Conservation (phyloP, 805 yeast species). For the Metschnikowia similis region DNA sequence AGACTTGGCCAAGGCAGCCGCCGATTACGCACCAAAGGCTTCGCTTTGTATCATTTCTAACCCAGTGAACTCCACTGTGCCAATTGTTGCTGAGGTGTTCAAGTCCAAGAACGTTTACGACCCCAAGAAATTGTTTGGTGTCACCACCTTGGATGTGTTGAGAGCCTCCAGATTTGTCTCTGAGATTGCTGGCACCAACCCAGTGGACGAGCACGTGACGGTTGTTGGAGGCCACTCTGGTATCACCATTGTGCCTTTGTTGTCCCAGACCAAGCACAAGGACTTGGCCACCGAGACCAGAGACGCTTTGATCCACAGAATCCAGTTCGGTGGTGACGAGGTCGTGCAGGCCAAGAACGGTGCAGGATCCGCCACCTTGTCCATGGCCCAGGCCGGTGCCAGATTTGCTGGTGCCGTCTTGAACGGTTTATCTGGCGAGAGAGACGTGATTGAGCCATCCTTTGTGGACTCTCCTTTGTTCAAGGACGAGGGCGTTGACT, state of each 20-base stretch:
- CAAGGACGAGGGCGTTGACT: conserved; percentile 87
- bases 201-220: conserved; percentile 69
- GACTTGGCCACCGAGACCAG: conserved; percentile 56
- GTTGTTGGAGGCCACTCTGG: conserved; percentile 99
- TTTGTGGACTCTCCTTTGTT: conserved; percentile 79
- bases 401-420: conserved; percentile 64
- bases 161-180: conserved; percentile 84
- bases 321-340: conserved; percentile 96
- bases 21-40: conserved; percentile 81
- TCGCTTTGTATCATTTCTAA: conserved; percentile 78
- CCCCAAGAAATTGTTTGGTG: conserved; percentile 92
- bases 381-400: conserved; percentile 92
- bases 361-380: conserved; percentile 88
- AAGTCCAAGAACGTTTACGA: conserved; percentile 83
- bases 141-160: conserved; percentile 88
- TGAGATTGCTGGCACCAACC: conserved; percentile 67
- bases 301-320: conserved; percentile 73
- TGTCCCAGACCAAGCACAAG: conserved; percentile 77
- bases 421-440: conserved; percentile 60
- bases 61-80: conserved; percentile 97
- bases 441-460: conserved; percentile 61
- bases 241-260: conserved; percentile 88
- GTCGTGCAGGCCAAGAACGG: conserved; percentile 92
- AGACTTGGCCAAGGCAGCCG: conserved; percentile 83
- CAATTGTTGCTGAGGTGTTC: conserved; percentile 90